These are phyloP conservation scores for Tolypocladium guangdongense DNA, from an alignment of 2,329 filamentous ascomycete genomes.

Conservation along the genomic window DNA sequence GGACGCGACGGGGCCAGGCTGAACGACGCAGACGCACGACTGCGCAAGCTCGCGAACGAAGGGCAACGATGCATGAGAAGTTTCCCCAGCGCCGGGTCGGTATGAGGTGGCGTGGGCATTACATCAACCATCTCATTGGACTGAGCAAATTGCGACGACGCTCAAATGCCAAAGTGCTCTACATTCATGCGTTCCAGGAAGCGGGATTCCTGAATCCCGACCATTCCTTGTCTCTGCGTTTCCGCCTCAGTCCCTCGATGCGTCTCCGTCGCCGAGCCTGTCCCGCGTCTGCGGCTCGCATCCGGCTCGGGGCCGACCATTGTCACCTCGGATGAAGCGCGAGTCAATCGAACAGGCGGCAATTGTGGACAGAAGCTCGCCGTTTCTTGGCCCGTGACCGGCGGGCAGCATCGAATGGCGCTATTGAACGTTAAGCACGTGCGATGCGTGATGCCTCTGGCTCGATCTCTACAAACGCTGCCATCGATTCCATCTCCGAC, in stretches of 20 bases:
- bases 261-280: not conserved
- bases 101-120: not conserved
- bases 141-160: not conserved
- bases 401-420: not conserved
- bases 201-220: not conserved
- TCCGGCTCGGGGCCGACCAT: not conserved
- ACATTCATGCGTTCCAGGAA: not conserved
- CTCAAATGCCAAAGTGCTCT: not conserved
- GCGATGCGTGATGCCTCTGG: not conserved
- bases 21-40: not conserved
- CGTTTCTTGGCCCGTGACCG: not conserved
- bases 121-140: not conserved
- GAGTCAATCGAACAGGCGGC: not conserved
- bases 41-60: not conserved
- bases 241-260: not conserved
- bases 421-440: not conserved
- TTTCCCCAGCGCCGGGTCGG: not conserved
- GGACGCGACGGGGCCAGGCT: conserved; percentile 1
- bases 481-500: not conserved
- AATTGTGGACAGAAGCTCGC: not conserved
- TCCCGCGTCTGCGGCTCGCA: not conserved
- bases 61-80: not conserved
- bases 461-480: not conserved
- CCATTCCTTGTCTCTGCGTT: not conserved
- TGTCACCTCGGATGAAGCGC: not conserved